These are phyloP conservation scores for Botrytis tulipae DNA, from an alignment of 2,329 filamentous ascomycete genomes.

Conservation along the genomic window DNA sequence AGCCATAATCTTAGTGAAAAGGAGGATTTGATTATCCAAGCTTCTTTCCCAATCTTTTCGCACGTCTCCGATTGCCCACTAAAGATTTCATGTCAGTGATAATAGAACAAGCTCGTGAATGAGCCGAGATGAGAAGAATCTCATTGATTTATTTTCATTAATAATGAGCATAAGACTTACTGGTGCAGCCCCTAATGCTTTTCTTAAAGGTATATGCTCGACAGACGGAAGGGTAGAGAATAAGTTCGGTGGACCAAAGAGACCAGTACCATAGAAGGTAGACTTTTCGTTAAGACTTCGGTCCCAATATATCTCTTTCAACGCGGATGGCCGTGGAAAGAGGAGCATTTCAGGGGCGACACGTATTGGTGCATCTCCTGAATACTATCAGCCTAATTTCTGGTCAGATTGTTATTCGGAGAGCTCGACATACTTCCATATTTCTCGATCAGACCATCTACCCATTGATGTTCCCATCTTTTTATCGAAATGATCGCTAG, in stretches of 20 bases:
- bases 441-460: not conserved
- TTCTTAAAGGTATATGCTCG: conserved; percentile 1
- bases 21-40: not conserved
- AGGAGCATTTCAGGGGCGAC: conserved; percentile 40
- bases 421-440: not conserved
- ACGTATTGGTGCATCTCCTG: conserved; percentile 31
- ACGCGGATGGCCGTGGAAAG: conserved; percentile 39
- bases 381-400: not conserved
- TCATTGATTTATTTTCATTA: no score
- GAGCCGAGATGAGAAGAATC: not conserved
- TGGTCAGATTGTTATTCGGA: no score
- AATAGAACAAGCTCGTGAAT: no score
- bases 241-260: conserved; percentile 40
- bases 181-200: not conserved
- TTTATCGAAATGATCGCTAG: conserved; percentile 1
- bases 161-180: not conserved
- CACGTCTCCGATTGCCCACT: conserved; percentile 12
- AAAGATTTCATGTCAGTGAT: not conserved
- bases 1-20: not conserved
- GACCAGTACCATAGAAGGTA: conserved; percentile 40
- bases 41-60: not conserved
- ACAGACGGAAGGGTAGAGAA: not conserved
- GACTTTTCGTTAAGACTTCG: conserved; percentile 41
- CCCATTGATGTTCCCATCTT: conserved; percentile 3
- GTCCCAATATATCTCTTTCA: conserved; percentile 45